Evolutionary conservation across 2,329 filamentous ascomycete species (phyloP), one percentile per base, ranked within the genome.

Genomic region (Neonectria coccinea): DNA sequence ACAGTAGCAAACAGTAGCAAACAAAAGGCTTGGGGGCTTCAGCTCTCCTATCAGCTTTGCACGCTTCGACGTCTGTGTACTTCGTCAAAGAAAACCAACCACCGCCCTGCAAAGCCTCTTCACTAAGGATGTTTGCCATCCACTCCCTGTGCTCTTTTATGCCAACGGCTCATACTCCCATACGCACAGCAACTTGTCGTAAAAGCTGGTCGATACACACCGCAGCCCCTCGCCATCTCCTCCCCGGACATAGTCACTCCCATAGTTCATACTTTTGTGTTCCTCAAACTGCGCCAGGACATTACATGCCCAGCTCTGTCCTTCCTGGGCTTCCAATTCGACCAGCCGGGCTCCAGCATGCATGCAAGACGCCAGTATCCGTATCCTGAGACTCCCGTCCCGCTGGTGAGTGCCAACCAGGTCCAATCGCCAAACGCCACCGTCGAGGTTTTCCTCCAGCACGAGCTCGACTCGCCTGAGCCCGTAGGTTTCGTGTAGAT

Each of bases 251-350:
- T 89, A 86, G 78, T 94, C 94, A 71, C 91, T 92, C 7, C 91
- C 94, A 77, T 98, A 98, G 74, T 97, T 97, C 93, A 97, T 97
- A 77, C 93, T 97, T 79, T 92, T 84, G 76, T 97, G 94, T 75
- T 95, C 92, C 70, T 93, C 91, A 74, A 97, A 97, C 56, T 85
- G 86, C 0, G 86, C 89, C 51, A 94, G 70, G 1, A 95, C 83
- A 47, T 85, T 81, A 62, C 96, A 89, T 1, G 73, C 74, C 86
- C 90, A 93, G 18, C 68, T 67, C n/a, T 60, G 80, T 64, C 66
- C 78, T 1, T 79, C 72, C 1, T 76, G 74, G 27, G 80, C 75
- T 10, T 70, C 65, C 18, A 88, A 73, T 42, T 83, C 79, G 7
- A 91, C 73, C n/a, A 98, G 79, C 58, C 90, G 87, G 10, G 88